A percentile compares a stretch with the other conserved stretches of the same genome.
phyloP scores from a whole-genome alignment of 208 protist species.

The Leishmania tropica region DNA sequence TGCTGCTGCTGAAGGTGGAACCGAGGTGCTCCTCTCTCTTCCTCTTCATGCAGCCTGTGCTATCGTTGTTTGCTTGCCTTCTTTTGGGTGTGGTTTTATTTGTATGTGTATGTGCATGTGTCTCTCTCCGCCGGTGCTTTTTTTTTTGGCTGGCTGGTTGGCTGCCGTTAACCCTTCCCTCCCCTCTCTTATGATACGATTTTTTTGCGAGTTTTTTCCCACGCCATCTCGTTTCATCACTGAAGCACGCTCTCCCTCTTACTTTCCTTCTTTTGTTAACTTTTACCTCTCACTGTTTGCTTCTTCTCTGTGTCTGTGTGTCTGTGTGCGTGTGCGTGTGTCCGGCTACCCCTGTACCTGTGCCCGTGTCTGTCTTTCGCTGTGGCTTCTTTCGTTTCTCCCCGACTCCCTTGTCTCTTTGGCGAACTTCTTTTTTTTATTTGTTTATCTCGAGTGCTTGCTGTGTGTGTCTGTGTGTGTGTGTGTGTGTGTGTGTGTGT shows the following conservation, averaged over 20 bases:
- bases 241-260: background rate
- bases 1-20: background rate
- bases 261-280: background rate
- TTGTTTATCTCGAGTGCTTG: background rate
- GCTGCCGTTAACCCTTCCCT: background rate
- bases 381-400: background rate
- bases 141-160: too few relatives aligned
- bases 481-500: too few relatives aligned
- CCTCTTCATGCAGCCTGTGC: constrained; percentile 19
- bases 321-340: background rate
- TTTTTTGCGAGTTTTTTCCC: background rate
- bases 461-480: background rate
- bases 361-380: background rate
- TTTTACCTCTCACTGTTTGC: background rate
- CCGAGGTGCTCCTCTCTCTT: background rate
- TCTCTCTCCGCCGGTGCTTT: too few relatives aligned
- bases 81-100: too few relatives aligned
- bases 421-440: background rate
- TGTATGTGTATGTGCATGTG: background rate
- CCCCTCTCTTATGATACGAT: background rate
- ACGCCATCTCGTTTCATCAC: background rate
- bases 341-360: background rate
- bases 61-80: background rate
- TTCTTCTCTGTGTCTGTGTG: background rate
- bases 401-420: background rate